These are phyloP conservation scores for Helotiales sp. DNA, from an alignment of 2,329 filamentous ascomycete species.

Conservation along the genomic window DNA sequence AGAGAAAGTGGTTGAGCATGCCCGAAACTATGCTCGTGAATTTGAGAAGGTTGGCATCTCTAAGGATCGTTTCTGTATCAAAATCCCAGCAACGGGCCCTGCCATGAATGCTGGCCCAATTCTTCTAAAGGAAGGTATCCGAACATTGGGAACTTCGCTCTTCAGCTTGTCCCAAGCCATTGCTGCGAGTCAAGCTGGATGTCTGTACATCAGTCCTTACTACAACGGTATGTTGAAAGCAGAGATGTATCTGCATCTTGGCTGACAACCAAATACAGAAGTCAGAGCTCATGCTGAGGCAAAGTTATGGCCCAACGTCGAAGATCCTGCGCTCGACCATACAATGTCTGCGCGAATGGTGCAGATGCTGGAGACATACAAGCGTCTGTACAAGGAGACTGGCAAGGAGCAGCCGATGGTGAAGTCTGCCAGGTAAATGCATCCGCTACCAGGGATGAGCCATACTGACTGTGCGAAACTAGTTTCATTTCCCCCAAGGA, in stretches of 20 bases:
- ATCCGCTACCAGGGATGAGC: not conserved
- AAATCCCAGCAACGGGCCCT: slow-evolving; percentile 16
- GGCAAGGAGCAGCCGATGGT: slow-evolving; percentile 21
- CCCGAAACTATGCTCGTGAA: slow-evolving; percentile 14
- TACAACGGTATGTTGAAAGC: slow-evolving; percentile 14
- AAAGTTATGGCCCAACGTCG: slow-evolving; percentile 15
- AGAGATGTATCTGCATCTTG: not conserved
- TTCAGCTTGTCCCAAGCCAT: slow-evolving; percentile 20
- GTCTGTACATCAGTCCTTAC: slow-evolving; percentile 20
- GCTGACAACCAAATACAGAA: slow-evolving; percentile 1
- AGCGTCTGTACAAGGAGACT: slow-evolving; percentile 23
- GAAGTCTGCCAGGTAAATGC: slow-evolving; percentile 17
- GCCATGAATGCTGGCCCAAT: slow-evolving; percentile 22
- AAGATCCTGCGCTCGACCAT: slow-evolving; percentile 17
- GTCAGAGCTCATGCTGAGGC: slow-evolving; percentile 17
- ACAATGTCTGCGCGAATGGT: slow-evolving; percentile 20
- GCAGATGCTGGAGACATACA: slow-evolving; percentile 21
- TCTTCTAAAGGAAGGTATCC: slow-evolving; percentile 20
- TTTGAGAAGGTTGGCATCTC: slow-evolving; percentile 21
- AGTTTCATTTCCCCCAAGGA: slow-evolving; percentile 21
- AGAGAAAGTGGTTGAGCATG: slow-evolving; percentile 20
- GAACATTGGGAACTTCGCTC: slow-evolving; percentile 17
- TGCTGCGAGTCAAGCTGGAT: slow-evolving; percentile 19
- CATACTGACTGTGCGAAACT: not conserved
- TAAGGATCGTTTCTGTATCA: slow-evolving; percentile 25